Percentiles rank a stretch among this genome's conserved stretches.
phyloP scores from a whole-genome alignment of 116 monocot species.

The Phalaenopsis hybrid region DNA sequence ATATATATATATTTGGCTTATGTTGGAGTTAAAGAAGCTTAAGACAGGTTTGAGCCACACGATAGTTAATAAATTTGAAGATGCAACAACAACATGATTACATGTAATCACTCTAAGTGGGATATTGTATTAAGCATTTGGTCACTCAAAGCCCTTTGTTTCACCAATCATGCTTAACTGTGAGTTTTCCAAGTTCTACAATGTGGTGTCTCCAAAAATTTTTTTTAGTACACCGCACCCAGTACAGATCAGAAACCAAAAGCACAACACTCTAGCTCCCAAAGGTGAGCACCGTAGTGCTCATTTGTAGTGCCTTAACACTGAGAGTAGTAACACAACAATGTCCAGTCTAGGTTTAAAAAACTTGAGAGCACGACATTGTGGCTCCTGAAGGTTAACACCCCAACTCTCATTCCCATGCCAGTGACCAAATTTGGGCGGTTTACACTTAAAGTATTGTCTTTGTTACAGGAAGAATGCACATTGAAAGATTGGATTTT shows the following conservation, averaged over 20 bases:
- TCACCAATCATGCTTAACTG: neutral
- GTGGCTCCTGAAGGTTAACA: too few species aligned
- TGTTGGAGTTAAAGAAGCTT: neutral
- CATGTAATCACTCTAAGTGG: too few species aligned
- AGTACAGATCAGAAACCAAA: too few species aligned
- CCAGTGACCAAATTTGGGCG: too few species aligned
- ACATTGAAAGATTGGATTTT: too few species aligned
- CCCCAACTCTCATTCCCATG: too few species aligned
- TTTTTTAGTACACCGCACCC: neutral
- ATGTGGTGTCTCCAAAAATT: neutral
- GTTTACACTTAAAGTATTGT: too few species aligned
- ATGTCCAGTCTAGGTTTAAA: too few species aligned
- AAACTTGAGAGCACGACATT: too few species aligned
- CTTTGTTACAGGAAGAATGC: too few species aligned
- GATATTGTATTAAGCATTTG: neutral
- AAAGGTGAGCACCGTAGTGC: too few species aligned
- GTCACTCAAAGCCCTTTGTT: neutral
- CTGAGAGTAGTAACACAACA: neutral
- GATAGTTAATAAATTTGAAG: neutral
- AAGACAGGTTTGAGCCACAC: neutral
- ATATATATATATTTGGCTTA: neutral
- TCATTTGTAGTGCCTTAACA: neutral
- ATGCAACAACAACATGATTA: neutral
- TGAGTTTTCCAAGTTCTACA: neutral
- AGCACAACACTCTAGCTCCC: too few species aligned